Evolutionary conservation across 805 yeast genomes (phyloP).

Genomic region (Metahyphopichia silvanorum): DNA sequence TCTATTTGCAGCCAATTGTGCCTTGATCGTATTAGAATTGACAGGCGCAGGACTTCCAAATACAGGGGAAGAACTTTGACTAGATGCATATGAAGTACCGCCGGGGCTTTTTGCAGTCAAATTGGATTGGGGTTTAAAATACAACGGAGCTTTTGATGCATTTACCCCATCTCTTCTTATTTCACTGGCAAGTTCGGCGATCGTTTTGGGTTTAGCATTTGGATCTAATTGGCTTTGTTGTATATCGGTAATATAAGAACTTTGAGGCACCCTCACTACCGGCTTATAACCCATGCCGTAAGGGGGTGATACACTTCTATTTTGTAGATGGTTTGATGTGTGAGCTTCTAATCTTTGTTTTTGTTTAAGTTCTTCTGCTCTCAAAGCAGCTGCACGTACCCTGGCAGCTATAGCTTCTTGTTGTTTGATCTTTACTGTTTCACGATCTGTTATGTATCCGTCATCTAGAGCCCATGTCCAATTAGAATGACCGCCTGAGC

Average conservation of each 20-base stretch:
- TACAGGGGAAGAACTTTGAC: neutral
- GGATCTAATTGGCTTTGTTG: slow-evolving; percentile 13
- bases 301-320: slow-evolving; percentile 21
- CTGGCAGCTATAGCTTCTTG: slow-evolving; percentile 61
- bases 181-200: slow-evolving; percentile 42
- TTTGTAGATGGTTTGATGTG: slow-evolving; percentile 19
- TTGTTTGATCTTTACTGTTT: slow-evolving; percentile 61
- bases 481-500: slow-evolving; percentile 68
- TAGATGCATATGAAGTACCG: slow-evolving; percentile 2
- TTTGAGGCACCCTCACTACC: slow-evolving; percentile 17
- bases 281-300: slow-evolving; percentile 18
- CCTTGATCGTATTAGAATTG: slow-evolving; percentile 31
- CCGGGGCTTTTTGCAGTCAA: neutral
- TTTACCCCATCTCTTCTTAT: slow-evolving; percentile 29
- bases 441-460: slow-evolving; percentile 77
- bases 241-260: slow-evolving; percentile 17
- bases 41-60: neutral
- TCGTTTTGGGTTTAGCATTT: slow-evolving; percentile 34
- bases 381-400: slow-evolving; percentile 53
- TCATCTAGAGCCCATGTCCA: slow-evolving; percentile 95
- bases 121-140: slow-evolving; percentile 22
- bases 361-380: slow-evolving; percentile 48
- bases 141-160: slow-evolving; percentile 28
- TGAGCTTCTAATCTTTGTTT: slow-evolving; percentile 38
- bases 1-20: slow-evolving; percentile 46